Evolutionary conservation across 495 filamentous ascomycete species (phyloP).

Genomic region (Podospora conica): DNA sequence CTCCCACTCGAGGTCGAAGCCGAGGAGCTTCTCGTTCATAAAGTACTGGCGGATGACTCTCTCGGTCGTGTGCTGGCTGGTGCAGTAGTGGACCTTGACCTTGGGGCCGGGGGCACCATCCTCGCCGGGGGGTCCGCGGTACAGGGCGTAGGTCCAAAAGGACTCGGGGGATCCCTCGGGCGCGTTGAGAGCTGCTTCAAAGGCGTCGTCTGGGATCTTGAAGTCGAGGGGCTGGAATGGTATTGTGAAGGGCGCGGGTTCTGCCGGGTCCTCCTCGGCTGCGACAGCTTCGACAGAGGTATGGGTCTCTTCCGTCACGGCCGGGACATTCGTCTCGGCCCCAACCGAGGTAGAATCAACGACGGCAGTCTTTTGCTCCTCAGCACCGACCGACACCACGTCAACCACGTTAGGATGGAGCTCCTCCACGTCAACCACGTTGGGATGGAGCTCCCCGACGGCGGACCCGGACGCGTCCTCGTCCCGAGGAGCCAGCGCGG

Average conservation of each 20-base stretch:
- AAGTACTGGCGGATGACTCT: slow-evolving; percentile 59
- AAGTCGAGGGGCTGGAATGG: slow-evolving; percentile 36
- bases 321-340: not conserved
- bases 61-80: slow-evolving; percentile 57
- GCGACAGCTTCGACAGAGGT: not conserved
- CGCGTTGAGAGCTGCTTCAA: slow-evolving; percentile 39
- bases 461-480: not conserved
- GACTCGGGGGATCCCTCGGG: slow-evolving; percentile 37
- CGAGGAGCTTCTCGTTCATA: slow-evolving; percentile 59
- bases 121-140: slow-evolving; percentile 39
- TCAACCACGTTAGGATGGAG: not conserved
- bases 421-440: not conserved
- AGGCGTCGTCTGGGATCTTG: slow-evolving; percentile 40
- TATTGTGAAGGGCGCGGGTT: slow-evolving; percentile 13
- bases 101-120: slow-evolving; percentile 30
- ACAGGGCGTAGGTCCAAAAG: slow-evolving; percentile 63
- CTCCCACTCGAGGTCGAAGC: slow-evolving; percentile 86
- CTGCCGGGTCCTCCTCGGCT: not conserved
- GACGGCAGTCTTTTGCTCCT: not conserved
- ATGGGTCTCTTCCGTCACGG: not conserved
- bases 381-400: not conserved
- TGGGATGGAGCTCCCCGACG: not conserved
- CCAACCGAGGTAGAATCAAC: not conserved
- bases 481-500: not conserved
- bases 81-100: slow-evolving; percentile 72